Evolutionary conservation across 2,329 filamentous ascomycete genomes (phyloP), one percentile per base, ranked within the genome.

Genomic region (Colletotrichum endophyticum): DNA sequence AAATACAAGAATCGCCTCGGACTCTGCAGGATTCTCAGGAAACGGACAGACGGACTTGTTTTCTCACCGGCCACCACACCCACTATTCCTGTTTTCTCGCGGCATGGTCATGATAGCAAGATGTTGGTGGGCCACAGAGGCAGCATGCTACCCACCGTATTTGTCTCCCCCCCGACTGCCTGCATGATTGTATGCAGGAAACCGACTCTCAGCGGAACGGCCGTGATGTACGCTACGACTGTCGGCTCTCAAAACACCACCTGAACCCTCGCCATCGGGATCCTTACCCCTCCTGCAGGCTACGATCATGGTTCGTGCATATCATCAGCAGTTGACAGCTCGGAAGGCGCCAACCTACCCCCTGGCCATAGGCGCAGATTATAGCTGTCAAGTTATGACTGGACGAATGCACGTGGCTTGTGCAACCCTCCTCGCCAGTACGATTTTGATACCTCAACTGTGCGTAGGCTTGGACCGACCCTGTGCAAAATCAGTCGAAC

Each of bases 181-280:
- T 70, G 70, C 71, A 76, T 70, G 32, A 64, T 25, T 22, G 12
- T 13, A 76, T 74, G 74, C 74, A 76, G 71, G 59, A 59, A 73
- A 28, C 74, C 74, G 74, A 49, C 44, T 25, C 44, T 70, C 30
- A 32, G 22, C 57, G 49, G 62, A 27, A 53, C 66, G 16, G 25
- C 71, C 36, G 59, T 64, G 44, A 34, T 32, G 25, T 25, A 74
- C 49, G 59, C 59, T 66, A 66, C 66, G 32, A 67, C 39, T n/a
- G 61, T 69, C 70, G 74, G 70, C 64, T 76, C 53, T 62, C 71
- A 69, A 70, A 76, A 76, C 74, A 71, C 59, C 32, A 36, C 36
- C 44, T 25, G n/a, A 32, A 34, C 19, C 34, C 25, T 66, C 61
- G 30, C 27, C 39, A 36, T 32, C 39, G 22, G 36, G 57, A 36